phyloP scores from a whole-genome alignment of 495 filamentous ascomycete genomes.

The Penicillium silybi region DNA sequence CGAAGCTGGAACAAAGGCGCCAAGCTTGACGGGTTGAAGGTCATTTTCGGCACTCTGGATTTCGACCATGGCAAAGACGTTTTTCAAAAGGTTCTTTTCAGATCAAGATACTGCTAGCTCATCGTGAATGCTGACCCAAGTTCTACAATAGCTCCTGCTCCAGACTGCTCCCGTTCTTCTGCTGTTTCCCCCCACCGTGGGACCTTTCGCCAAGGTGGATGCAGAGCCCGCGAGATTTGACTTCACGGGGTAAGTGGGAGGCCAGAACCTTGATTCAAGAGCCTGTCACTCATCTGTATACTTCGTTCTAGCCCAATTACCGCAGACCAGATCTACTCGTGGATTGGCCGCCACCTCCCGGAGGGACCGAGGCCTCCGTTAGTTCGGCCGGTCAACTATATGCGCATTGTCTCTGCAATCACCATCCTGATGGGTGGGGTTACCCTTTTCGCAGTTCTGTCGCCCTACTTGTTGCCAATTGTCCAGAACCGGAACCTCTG shows the following conservation, averaged over 20 bases:
- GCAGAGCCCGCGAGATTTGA: slow-evolving; percentile 75
- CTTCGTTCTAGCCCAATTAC: slow-evolving; percentile 54
- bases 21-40: slow-evolving; percentile 63
- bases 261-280: background rate
- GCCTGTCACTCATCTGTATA: background rate
- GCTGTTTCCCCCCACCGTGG: slow-evolving; percentile 81
- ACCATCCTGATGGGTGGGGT: slow-evolving; percentile 63
- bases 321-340: slow-evolving; percentile 74
- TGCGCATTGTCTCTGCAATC: slow-evolving; percentile 63
- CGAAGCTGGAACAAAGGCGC: slow-evolving; percentile 85
- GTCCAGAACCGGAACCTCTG: slow-evolving; percentile 89
- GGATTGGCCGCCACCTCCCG: slow-evolving; percentile 74
- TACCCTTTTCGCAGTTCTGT: slow-evolving; percentile 69
- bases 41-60: slow-evolving; percentile 84
- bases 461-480: slow-evolving; percentile 78
- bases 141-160: slow-evolving; percentile 65
- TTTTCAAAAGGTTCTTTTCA: slow-evolving; percentile 72
- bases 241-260: slow-evolving; percentile 70
- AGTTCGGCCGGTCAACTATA: slow-evolving; percentile 81
- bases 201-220: slow-evolving; percentile 72
- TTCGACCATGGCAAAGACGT: slow-evolving; percentile 79
- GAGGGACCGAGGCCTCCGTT: slow-evolving; percentile 70
- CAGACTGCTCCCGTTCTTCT: slow-evolving; percentile 92
- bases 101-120: background rate
- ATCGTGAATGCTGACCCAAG: background rate